phyloP scores from a whole-genome alignment of 371 early-diverging fungal genomes.

The Entomophthora muscae region DNA sequence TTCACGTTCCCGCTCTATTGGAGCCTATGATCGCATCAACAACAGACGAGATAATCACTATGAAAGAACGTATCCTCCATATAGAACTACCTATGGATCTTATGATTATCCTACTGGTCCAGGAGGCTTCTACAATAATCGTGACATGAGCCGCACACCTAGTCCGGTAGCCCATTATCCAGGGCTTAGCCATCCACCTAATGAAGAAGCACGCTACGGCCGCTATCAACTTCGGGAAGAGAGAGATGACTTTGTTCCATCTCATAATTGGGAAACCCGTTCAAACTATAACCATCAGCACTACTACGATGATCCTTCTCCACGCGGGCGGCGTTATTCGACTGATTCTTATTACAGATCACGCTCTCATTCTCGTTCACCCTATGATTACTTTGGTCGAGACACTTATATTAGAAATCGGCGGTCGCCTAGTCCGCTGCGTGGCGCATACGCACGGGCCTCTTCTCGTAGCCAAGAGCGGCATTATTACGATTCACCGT shows the following conservation, averaged over 20 bases:
- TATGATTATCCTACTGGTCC: not conserved
- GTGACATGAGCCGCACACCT: not conserved
- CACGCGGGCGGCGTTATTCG: not conserved
- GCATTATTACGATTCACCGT: not conserved
- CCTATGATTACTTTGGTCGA: not conserved
- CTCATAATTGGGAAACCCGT: not conserved
- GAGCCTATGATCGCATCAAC: not conserved
- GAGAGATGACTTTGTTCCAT: not conserved
- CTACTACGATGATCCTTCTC: not conserved
- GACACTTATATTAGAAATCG: not conserved
- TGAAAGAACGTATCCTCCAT: not conserved
- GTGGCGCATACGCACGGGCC: not conserved
- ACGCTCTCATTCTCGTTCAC: not conserved
- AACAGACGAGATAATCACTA: not conserved
- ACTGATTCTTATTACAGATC: not conserved
- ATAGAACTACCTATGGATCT: not conserved
- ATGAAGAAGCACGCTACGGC: not conserved
- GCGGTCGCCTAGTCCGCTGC: not conserved
- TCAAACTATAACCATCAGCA: not conserved
- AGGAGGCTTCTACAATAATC: not conserved
- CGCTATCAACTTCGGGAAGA: not conserved
- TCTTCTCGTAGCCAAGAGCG: not conserved
- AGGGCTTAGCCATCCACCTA: not conserved
- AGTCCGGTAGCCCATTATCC: not conserved
- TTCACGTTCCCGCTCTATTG: not conserved